Evolutionary conservation across 495 filamentous ascomycete genomes (phyloP).

Genomic region (Aspergillus indologenus): DNA sequence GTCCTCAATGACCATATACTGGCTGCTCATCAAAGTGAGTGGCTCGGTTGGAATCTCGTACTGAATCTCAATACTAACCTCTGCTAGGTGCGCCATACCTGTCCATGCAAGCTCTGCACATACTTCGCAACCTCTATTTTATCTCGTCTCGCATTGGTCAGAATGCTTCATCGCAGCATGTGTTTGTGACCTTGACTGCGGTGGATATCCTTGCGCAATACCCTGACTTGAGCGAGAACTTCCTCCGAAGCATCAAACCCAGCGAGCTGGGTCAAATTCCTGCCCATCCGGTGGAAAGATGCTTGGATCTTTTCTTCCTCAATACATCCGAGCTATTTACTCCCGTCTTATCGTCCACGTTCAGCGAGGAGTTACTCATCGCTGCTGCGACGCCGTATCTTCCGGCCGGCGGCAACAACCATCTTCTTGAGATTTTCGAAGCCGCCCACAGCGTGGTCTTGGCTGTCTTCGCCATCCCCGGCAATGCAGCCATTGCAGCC

Average conservation of each 20-base stretch:
- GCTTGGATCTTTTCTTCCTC: conserved; percentile 85
- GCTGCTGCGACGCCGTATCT: conserved; percentile 76
- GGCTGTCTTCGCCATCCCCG: conserved; percentile 74
- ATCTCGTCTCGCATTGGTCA: conserved; percentile 75
- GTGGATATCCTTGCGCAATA: conserved; percentile 82
- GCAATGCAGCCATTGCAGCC: conserved; percentile 66
- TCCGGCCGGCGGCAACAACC: conserved; percentile 56
- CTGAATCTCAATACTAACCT: background rate
- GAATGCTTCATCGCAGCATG: conserved; percentile 73
- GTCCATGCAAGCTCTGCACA: conserved; percentile 72
- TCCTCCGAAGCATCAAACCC: conserved; percentile 63
- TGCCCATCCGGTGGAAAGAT: conserved; percentile 69
- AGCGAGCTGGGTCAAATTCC: conserved; percentile 63
- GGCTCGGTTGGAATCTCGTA: background rate
- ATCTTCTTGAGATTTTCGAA: conserved; percentile 79
- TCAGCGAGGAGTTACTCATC: conserved; percentile 71
- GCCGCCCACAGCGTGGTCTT: conserved; percentile 86
- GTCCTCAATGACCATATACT: conserved; percentile 55
- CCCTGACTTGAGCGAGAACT: conserved; percentile 63
- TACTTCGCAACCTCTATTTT: conserved; percentile 82
- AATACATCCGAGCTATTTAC: conserved; percentile 88
- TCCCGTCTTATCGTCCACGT: conserved; percentile 57
- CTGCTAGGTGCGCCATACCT: conserved; percentile 60
- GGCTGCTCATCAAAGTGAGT: conserved; percentile 54
- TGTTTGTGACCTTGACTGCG: conserved; percentile 82